Evolutionary conservation across 2,329 filamentous ascomycete genomes (phyloP).

Genomic region (Fusarium virguliforme): DNA sequence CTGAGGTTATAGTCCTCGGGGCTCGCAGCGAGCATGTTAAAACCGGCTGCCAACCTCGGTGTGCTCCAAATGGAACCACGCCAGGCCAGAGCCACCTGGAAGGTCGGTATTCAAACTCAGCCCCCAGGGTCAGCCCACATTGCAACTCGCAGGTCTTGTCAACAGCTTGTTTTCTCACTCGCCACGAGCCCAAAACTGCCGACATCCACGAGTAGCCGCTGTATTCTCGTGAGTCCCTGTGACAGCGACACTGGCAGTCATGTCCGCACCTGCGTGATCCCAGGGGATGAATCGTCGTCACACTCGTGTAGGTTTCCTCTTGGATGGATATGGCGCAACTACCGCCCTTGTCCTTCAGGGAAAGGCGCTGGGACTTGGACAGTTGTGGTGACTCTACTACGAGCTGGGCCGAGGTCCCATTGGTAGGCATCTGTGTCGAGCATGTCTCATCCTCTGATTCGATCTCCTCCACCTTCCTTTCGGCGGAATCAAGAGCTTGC

Average conservation of each 20-base stretch:
- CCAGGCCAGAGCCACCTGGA: constrained; percentile 38
- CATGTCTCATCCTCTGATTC: neutral
- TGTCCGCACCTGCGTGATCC: neutral
- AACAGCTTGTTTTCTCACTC: neutral
- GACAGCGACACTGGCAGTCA: constrained; percentile 32
- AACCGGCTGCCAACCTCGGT: fast-evolving
- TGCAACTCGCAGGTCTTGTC: fast-evolving
- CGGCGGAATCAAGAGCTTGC: fast-evolving
- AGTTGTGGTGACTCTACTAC: fast-evolving
- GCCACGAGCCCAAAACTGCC: constrained; percentile 21
- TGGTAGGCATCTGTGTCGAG: neutral
- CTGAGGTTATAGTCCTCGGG: neutral
- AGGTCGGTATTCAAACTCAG: constrained; percentile 16
- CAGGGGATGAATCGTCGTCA: constrained; percentile 3
- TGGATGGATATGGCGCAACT: fast-evolving
- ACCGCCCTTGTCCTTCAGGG: fast-evolving
- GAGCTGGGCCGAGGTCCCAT: fast-evolving
- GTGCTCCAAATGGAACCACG: neutral
- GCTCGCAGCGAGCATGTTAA: constrained; percentile 15
- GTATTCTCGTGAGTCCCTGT: neutral
- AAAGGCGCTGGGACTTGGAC: fast-evolving
- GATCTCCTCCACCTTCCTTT: neutral
- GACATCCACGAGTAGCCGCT: constrained; percentile 8
- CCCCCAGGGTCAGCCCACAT: neutral
- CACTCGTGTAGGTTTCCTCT: neutral